These are phyloP conservation scores for Rutstroemia sp. DNA, from an alignment of 2,329 filamentous ascomycete genomes.

Conservation along the genomic window DNA sequence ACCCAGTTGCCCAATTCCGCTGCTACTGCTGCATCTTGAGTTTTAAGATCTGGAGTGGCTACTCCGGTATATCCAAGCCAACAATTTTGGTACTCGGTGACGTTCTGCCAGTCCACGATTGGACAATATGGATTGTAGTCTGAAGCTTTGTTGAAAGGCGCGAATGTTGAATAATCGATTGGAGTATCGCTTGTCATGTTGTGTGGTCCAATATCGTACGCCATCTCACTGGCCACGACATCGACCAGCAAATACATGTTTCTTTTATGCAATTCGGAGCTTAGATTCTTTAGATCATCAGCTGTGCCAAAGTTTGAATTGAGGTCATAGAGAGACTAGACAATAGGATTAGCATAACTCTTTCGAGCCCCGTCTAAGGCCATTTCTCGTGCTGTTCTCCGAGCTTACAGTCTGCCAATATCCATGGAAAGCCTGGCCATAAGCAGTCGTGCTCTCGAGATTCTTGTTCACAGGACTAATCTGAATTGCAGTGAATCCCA, in stretches of 20 bases:
- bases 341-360: slow-evolving; percentile 32
- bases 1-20: slow-evolving; percentile 34
- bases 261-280: slow-evolving; percentile 45
- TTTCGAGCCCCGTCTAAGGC: not conserved
- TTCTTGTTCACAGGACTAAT: slow-evolving; percentile 38
- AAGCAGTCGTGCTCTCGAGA: slow-evolving; percentile 26
- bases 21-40: slow-evolving; percentile 32
- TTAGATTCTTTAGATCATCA: slow-evolving; percentile 49
- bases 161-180: slow-evolving; percentile 15
- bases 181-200: slow-evolving; percentile 6
- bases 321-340: slow-evolving; percentile 39
- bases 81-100: slow-evolving; percentile 24
- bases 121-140: slow-evolving; percentile 14
- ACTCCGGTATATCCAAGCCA: slow-evolving; percentile 31
- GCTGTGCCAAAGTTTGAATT: slow-evolving; percentile 53
- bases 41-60: slow-evolving; percentile 37
- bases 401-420: slow-evolving; percentile 7
- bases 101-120: slow-evolving; percentile 30
- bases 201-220: slow-evolving; percentile 12
- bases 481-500: slow-evolving; percentile 28
- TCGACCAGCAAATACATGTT: slow-evolving; percentile 46
- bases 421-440: slow-evolving; percentile 9
- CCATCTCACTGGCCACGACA: slow-evolving; percentile 42
- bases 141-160: slow-evolving; percentile 14
- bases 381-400: not conserved